These are phyloP conservation scores for Scytalidium sp. DNA, from an alignment of 2,329 filamentous ascomycete genomes.

Conservation along the genomic window DNA sequence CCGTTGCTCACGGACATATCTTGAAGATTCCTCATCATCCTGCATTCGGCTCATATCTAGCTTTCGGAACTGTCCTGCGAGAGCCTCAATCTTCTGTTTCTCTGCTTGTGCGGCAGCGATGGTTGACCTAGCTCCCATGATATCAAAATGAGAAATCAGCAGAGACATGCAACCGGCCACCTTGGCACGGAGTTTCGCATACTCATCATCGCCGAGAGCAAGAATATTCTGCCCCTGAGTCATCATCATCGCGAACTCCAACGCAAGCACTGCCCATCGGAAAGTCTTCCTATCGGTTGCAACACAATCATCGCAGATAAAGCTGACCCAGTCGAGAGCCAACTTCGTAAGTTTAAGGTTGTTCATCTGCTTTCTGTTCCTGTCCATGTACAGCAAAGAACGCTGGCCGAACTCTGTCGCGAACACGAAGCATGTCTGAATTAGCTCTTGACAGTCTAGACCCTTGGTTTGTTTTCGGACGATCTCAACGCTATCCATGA, in stretches of 20 bases:
- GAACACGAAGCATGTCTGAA: slow-evolving; percentile 97
- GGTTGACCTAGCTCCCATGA: slow-evolving; percentile 94
- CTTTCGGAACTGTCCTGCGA: slow-evolving; percentile 71
- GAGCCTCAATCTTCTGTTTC: slow-evolving; percentile 79
- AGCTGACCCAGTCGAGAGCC: slow-evolving; percentile 94
- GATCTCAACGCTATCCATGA: slow-evolving; percentile 97
- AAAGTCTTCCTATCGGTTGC: slow-evolving; percentile 94
- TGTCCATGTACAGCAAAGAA: slow-evolving; percentile 92
- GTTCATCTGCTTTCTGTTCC: slow-evolving; percentile 93
- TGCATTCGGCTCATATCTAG: slow-evolving; percentile 71
- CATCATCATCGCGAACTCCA: slow-evolving; percentile 98
- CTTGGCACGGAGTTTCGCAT: slow-evolving; percentile 76
- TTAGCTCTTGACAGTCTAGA: slow-evolving; percentile 88
- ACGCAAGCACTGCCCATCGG: slow-evolving; percentile 90
- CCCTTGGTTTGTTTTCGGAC: slow-evolving; percentile 82
- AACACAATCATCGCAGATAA: slow-evolving; percentile 95
- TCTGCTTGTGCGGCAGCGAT: slow-evolving; percentile 85
- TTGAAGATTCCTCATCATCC: slow-evolving; percentile 83
- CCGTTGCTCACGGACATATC: slow-evolving; percentile 72
- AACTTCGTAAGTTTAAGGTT: slow-evolving; percentile 92
- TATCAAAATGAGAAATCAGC: slow-evolving; percentile 97
- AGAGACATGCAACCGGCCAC: slow-evolving; percentile 97
- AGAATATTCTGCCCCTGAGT: slow-evolving; percentile 90
- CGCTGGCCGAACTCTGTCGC: slow-evolving; percentile 98
- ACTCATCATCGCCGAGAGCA: slow-evolving; percentile 86